Conservation (phyloP, 176 grass and related monocot species). For the Oryza meyeriana region DNA sequence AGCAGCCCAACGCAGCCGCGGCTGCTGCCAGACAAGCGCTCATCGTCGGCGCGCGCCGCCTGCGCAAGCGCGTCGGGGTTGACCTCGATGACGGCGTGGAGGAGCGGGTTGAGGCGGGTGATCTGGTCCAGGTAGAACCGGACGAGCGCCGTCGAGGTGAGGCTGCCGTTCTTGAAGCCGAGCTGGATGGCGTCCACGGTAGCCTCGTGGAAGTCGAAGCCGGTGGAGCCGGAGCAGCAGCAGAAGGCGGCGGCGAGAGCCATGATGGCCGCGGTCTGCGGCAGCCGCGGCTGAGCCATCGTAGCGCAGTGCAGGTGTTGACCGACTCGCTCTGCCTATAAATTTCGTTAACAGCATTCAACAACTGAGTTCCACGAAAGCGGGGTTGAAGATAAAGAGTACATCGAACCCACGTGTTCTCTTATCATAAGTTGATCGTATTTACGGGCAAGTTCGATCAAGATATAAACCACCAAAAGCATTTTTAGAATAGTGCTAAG, state of each 20-base stretch:
- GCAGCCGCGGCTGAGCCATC: background rate
- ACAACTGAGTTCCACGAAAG: no score
- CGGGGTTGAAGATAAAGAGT: no score
- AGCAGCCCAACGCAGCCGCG: background rate
- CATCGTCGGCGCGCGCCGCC: slow-evolving; percentile 17
- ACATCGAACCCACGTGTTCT: no score
- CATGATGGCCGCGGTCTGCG: background rate
- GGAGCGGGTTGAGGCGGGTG: slow-evolving; percentile 23
- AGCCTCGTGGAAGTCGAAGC: slow-evolving; percentile 57
- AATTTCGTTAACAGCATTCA: no score
- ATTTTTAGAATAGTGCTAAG: no score
- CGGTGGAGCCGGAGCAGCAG: background rate
- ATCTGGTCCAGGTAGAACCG: slow-evolving; percentile 36
- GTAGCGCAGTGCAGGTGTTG: no score
- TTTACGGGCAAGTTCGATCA: no score
- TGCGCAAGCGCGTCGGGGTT: slow-evolving; percentile 27
- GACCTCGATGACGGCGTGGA: slow-evolving; percentile 53
- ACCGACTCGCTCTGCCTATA: no score
- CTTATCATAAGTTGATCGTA: no score
- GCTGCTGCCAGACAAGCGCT: background rate
- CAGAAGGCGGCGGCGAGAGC: background rate
- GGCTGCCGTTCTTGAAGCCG: slow-evolving; percentile 45
- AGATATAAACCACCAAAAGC: no score
- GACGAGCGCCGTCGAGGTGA: slow-evolving; percentile 48
- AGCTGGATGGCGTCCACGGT: slow-evolving; percentile 55